A percentile compares a stretch with the other conserved stretches of the same genome.
phyloP scores from a whole-genome alignment of 345 rosid species.

The Populus simonii region DNA sequence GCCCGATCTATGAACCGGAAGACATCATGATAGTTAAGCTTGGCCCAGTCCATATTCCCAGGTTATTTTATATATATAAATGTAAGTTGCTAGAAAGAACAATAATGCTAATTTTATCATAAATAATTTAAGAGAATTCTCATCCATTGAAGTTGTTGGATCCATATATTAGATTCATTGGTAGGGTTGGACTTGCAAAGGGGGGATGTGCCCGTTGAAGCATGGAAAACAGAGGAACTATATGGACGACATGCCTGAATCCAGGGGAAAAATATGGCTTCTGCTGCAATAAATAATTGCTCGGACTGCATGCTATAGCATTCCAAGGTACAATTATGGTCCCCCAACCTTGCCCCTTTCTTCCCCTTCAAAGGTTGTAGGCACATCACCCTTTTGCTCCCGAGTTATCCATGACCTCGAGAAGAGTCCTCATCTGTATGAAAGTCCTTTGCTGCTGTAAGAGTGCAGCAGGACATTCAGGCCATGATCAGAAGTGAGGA shows the following conservation, averaged over 20 bases:
- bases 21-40: neutral
- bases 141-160: neutral
- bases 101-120: too few species aligned
- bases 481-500: neutral
- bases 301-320: neutral
- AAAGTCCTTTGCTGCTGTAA: constrained; percentile 70
- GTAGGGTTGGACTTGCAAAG: neutral
- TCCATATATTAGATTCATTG: neutral
- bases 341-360: constrained; percentile 83
- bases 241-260: neutral
- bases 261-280: neutral
- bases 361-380: constrained; percentile 70
- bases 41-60: neutral
- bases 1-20: neutral
- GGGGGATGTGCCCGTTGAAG: neutral
- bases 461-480: neutral
- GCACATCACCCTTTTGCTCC: constrained; percentile 90
- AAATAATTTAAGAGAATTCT: too few species aligned
- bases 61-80: too few species aligned
- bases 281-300: neutral
- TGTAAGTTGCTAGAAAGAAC: neutral
- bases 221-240: neutral
- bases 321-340: constrained; percentile 43
- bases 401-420: constrained; percentile 83
- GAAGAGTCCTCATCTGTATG: constrained; percentile 85